Evolutionary conservation across 2,329 filamentous ascomycete genomes (phyloP), one percentile per base, ranked within the genome.

Genomic region (Xylariaceae sp.): DNA sequence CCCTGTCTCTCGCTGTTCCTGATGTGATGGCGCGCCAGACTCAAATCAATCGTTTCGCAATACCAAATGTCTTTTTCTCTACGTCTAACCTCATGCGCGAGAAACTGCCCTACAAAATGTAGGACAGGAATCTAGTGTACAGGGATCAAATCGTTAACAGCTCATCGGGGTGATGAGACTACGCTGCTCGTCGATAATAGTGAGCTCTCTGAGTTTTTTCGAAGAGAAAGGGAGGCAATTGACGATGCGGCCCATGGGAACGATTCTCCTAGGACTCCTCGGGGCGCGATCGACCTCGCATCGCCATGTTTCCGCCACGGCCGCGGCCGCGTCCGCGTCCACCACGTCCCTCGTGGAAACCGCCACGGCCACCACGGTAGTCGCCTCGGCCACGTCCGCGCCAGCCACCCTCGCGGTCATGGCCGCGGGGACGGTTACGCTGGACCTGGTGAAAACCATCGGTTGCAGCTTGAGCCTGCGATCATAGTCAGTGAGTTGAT

Each of bases 401-500:
- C 55, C 65, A 66, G 51, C 68, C 61, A 51, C 65, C 64, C 58
- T 70, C 68, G 35, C 71, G 70, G 42, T 71, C 69, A 34, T 71
- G 65, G 35, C 69, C 69, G n/a, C 70, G 66, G 13, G 67, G 68
- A 37, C 68, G 66, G 65, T 70, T 73, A 58, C 70, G 70, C 55
- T 72, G 69, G 53, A 73, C 71, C 55, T 68, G 66, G 51, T 70
- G 71, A 59, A 73, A 73, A 52, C 71, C 71, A 45, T 72, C 69
- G 6, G 64, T 60, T 30, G 68, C 58, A 18, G 69, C 56, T 51
- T 64, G 34, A 5, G 61, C 51, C 67, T 71, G 62, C 65, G 65
- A 61, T 58, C 44, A 53, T 61, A 8, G 55, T 59, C 18, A 60
- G 56, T 51, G 17, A 63, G 49, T 51, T 53, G 48, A 57, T 51